Evolutionary conservation across 495 filamentous ascomycete species (phyloP), one percentile per base, ranked within the genome.

Genomic region (Annulohypoxylon nitens): DNA sequence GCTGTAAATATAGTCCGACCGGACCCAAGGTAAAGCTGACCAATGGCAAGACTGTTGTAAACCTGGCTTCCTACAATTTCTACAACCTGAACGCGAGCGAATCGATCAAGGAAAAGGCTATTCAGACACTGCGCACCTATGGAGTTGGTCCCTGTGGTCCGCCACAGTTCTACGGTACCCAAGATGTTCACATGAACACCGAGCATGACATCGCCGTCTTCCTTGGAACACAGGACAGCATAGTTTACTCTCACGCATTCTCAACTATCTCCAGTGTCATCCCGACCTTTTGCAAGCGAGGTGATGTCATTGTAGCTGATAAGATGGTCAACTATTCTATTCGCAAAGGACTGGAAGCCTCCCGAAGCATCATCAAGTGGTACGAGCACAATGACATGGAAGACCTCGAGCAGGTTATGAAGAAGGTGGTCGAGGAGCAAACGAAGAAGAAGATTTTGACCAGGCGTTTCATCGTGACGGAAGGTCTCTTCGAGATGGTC

Each of bases 221-320:
- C 80, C 81, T 99, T 12, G 96, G 96, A 8, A 91, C 92, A 16
- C 88, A 93, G 37, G 90, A 90, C 37, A 96, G 93, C 78, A 98
- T 99, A 69, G 87, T 98, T 53, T 98, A 99, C 79, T 90, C 96
- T 0, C 96, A 99, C 76, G 91, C 94, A 0, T 98, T 99, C 78
- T 95, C 92, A 5, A 97, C 96, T 39, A 97, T 98, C 64, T 93
- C 92, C 0, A 93, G 90, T 78, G 94, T 98, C 55, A 97, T 99
- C 55, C 97, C 96, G 4, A 91, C 95, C 3, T 99, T 99, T 77
- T 94, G 91, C 70, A 99, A 99, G 86, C 86, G 96, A 71, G 97
- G 97, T 4, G 96, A 99, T 80, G 93, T 99, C 75, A 98, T 99
- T 71, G 93, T 99, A 45, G 96, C 96, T n/a, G 96, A 99, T 81